These are phyloP conservation scores for Hemisphaericaspora xylofermentans DNA, from an alignment of 1,139 yeast genomes.

Conservation along the genomic window DNA sequence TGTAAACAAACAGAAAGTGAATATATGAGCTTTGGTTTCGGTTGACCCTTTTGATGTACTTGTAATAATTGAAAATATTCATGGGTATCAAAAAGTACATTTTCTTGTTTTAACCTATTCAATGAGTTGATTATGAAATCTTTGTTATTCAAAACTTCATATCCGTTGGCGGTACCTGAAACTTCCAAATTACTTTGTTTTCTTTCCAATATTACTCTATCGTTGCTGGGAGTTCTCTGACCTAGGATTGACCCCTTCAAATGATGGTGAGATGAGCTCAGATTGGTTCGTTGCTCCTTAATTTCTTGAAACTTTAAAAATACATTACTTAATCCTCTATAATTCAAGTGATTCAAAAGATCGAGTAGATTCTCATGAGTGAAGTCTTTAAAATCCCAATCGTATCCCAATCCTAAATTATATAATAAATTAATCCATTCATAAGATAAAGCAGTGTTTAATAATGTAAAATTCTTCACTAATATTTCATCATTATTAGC, in stretches of 20 bases:
- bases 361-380: constrained; percentile 29
- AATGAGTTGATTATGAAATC: constrained; percentile 23
- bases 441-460: constrained; percentile 27
- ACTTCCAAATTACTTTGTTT: constrained; percentile 1
- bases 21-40: constrained; percentile 7
- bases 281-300: constrained; percentile 14
- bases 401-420: constrained; percentile 38
- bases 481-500: constrained; percentile 28
- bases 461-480: constrained; percentile 32
- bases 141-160: constrained; percentile 3
- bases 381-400: constrained; percentile 37
- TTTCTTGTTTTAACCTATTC: constrained; percentile 22
- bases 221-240: background rate
- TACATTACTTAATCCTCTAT: constrained; percentile 26
- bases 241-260: background rate
- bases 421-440: constrained; percentile 43
- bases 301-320: constrained; percentile 25
- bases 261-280: constrained; percentile 4
- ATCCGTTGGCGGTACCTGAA: background rate
- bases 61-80: constrained; percentile 18
- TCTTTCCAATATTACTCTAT: constrained; percentile 1
- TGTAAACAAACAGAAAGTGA: constrained; percentile 19
- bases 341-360: constrained; percentile 31
- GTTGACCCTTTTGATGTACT: constrained; percentile 9
- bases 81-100: constrained; percentile 34